Conservation (phyloP, 768 basidiomycete species). For the Amanita polypyramis region DNA sequence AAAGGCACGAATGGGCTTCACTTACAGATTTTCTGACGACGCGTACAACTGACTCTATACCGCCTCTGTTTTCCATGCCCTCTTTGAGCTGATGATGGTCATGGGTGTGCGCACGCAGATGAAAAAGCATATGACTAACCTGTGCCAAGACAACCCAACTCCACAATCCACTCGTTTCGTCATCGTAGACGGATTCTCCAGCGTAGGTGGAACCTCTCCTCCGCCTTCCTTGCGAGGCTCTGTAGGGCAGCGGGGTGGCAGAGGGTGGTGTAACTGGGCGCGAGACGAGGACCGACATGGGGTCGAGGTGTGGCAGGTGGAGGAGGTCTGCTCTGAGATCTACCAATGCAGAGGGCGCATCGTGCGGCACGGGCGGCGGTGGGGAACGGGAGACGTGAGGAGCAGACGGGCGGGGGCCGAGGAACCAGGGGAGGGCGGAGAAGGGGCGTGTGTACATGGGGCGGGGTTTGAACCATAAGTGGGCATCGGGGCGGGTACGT, state of each 20-base stretch:
- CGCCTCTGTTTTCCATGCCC: constrained; percentile 71
- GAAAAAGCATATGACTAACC: constrained; percentile 23
- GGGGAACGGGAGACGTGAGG: constrained; percentile 8
- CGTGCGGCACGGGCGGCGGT: constrained; percentile 34
- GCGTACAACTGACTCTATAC: constrained; percentile 66
- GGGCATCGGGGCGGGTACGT: background rate
- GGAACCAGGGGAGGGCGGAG: constrained; percentile 52
- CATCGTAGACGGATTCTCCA: constrained; percentile 47
- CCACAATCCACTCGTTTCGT: constrained; percentile 52
- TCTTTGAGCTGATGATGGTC: constrained; percentile 60
- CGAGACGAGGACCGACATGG: constrained; percentile 41
- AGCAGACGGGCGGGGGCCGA: constrained; percentile 30
- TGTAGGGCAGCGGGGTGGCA: constrained; percentile 51
- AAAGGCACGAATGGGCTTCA: constrained; percentile 10
- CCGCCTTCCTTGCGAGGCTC: constrained; percentile 49
- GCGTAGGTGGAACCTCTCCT: constrained; percentile 57
- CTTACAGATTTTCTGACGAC: constrained; percentile 61
- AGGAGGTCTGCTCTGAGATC: constrained; percentile 47
- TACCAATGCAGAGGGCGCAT: constrained; percentile 41
- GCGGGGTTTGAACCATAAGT: background rate
- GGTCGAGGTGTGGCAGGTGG: constrained; percentile 62
- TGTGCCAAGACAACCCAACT: constrained; percentile 68
- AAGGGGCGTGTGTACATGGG: background rate
- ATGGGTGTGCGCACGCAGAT: background rate
- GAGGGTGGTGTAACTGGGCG: constrained; percentile 37